phyloP scores from a whole-genome alignment of 129 eudicot species.

The Glebionis coronaria region DNA sequence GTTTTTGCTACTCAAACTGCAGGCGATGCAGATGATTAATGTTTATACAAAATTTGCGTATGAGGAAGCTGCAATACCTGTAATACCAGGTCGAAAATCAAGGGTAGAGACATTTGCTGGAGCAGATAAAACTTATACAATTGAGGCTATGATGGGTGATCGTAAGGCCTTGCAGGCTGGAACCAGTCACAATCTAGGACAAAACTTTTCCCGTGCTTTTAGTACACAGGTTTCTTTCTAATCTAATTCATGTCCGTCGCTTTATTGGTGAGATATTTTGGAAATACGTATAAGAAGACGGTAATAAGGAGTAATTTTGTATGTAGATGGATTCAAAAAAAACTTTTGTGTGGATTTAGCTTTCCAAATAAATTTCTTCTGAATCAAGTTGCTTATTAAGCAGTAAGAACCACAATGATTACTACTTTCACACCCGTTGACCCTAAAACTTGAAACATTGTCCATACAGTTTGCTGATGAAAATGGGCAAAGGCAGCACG shows the following conservation, averaged over 20 bases:
- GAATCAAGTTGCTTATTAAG: constrained; percentile 10
- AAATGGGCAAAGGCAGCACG: constrained; percentile 88
- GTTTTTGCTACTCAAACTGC: constrained; percentile 37
- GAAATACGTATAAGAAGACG: not conserved
- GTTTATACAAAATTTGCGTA: constrained; percentile 83
- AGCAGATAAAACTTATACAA: constrained; percentile 87
- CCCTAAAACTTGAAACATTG: constrained; percentile 18
- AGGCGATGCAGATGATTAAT: constrained; percentile 97
- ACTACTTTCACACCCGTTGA: constrained; percentile 5
- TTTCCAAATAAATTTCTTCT: constrained; percentile 6
- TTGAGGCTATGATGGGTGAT: constrained; percentile 99
- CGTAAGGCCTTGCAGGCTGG: constrained; percentile 97
- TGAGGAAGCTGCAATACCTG: constrained; percentile 98
- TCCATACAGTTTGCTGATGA: constrained; percentile 78
- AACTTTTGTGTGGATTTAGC: constrained; percentile 6
- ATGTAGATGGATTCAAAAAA: not conserved
- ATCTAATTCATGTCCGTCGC: not conserved
- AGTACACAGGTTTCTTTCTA: constrained; percentile 61
- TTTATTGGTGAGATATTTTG: not conserved
- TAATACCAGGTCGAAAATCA: constrained; percentile 91
- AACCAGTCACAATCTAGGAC: constrained; percentile 98
- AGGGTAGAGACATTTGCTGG: constrained; percentile 98
- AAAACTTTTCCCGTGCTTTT: constrained; percentile 96
- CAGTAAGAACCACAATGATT: not conserved
- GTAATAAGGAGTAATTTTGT: not conserved